phyloP scores from a whole-genome alignment of 1,284 basidiomycete species.

The Boletus semigastroideus region DNA sequence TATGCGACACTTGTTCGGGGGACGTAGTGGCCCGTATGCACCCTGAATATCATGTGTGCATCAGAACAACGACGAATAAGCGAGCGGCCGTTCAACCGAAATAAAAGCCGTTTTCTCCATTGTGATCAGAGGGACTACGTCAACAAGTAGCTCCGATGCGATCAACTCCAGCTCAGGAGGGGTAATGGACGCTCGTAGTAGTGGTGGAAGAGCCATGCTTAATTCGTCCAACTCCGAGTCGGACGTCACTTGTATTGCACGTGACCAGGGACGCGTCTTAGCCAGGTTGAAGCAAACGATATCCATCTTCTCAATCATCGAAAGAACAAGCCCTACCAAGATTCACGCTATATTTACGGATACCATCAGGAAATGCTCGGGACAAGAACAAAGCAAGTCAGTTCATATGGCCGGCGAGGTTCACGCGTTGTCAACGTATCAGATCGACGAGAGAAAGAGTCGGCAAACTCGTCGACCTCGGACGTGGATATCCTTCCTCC shows the following conservation, averaged over 20 bases:
- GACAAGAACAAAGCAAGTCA: conserved; percentile 65
- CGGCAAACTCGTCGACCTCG: conserved; percentile 16
- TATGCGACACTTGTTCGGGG: conserved; percentile 78
- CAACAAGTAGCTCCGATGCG: conserved; percentile 77
- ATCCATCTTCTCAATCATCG: not conserved
- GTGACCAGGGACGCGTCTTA: conserved; percentile 24
- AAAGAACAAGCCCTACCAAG: not conserved
- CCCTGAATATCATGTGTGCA: conserved; percentile 51
- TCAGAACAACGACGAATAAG: conserved; percentile 36
- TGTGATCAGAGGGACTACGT: conserved; percentile 81
- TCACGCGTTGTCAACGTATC: conserved; percentile 60
- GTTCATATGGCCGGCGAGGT: conserved; percentile 64
- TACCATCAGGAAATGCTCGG: conserved; percentile 42
- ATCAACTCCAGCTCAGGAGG: conserved; percentile 86
- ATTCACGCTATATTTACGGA: not conserved
- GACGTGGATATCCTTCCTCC: conserved; percentile 6
- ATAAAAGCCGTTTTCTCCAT: conserved; percentile 90
- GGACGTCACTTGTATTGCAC: no score
- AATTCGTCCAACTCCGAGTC: no score
- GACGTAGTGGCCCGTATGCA: conserved; percentile 89
- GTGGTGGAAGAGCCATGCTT: conserved; percentile 61
- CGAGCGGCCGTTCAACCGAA: conserved; percentile 43
- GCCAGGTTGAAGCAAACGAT: conserved; percentile 7
- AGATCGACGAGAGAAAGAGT: conserved; percentile 32
- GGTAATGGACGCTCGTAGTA: conserved; percentile 61